phyloP scores from a whole-genome alignment of 148 eudicot species.

The Pharnaceum exiguum region DNA sequence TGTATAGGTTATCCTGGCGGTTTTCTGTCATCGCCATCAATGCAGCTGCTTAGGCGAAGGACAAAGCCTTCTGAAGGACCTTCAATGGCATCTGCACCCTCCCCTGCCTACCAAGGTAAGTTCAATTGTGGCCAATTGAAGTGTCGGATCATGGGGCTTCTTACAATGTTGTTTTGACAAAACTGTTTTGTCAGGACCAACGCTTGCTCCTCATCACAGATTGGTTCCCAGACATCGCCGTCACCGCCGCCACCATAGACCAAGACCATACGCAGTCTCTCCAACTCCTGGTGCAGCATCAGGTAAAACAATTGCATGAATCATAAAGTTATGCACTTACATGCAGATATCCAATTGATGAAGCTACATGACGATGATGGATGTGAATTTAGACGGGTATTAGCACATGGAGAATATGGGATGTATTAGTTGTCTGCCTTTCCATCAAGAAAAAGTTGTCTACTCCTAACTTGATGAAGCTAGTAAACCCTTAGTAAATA shows the following conservation, averaged over 20 bases:
- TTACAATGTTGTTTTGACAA: constrained; percentile 5
- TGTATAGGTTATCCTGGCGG: constrained; percentile 37
- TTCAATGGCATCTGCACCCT: constrained; percentile 44
- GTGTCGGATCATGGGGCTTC: neutral
- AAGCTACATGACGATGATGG: too few species aligned
- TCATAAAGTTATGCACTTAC: too few species aligned
- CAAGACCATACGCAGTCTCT: constrained; percentile 33
- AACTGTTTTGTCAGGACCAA: constrained; percentile 38
- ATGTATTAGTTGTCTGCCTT: too few species aligned
- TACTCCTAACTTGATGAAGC: too few species aligned
- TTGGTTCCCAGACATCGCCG: constrained; percentile 31
- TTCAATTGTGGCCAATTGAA: neutral
- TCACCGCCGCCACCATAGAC: constrained; percentile 37
- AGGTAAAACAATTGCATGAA: constrained; percentile 34
- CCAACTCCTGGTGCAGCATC: constrained; percentile 53
- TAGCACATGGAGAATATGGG: too few species aligned
- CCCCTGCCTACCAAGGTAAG: constrained; percentile 61
- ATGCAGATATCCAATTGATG: too few species aligned
- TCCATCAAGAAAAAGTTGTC: too few species aligned
- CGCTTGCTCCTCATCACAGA: constrained; percentile 38
- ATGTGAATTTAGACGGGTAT: too few species aligned
- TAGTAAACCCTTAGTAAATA: too few species aligned
- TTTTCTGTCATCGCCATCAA: constrained; percentile 24
- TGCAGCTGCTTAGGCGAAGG: constrained; percentile 10
- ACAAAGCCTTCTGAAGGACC: constrained; percentile 30